Conservation (phyloP, 192 early-diverging fungal species). For the Podila clonocystis region DNA sequence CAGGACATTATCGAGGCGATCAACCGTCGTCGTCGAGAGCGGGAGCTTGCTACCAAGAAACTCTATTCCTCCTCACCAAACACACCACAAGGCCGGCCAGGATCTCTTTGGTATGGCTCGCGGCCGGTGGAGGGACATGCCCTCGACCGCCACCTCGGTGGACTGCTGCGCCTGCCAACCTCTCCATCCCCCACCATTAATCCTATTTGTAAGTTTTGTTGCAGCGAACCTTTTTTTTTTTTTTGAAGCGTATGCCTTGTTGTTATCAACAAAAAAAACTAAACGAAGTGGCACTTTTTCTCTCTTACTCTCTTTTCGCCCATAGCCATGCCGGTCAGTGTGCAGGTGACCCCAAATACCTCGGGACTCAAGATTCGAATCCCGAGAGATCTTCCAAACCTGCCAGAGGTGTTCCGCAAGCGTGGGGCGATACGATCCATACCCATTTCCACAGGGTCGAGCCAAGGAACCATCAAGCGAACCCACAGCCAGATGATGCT, state of each 20-base stretch:
- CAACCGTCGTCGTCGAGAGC: background rate
- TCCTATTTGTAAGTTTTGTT: background rate
- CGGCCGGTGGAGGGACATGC: background rate
- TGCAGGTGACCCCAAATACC: background rate
- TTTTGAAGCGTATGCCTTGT: background rate
- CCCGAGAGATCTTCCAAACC: constrained; percentile 34
- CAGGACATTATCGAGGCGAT: constrained; percentile 4
- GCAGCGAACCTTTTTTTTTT: background rate
- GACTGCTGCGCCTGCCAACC: constrained; percentile 1
- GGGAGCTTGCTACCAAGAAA: background rate
- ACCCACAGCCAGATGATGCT: constrained; percentile 32
- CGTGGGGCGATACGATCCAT: constrained; percentile 26
- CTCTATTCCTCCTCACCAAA: background rate
- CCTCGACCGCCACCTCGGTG: background rate
- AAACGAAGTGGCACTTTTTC: background rate
- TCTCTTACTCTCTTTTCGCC: background rate
- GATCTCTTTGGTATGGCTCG: background rate
- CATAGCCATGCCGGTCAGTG: background rate
- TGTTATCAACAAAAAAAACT: no score
- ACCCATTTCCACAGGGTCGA: background rate
- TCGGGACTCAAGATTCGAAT: constrained; percentile 34
- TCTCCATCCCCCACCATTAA: background rate
- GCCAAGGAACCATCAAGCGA: constrained; percentile 16
- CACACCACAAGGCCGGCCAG: background rate
- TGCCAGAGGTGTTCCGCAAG: constrained; percentile 42